phyloP scores from a whole-genome alignment of 768 basidiomycete genomes.

The Crassisporium funariophilum region DNA sequence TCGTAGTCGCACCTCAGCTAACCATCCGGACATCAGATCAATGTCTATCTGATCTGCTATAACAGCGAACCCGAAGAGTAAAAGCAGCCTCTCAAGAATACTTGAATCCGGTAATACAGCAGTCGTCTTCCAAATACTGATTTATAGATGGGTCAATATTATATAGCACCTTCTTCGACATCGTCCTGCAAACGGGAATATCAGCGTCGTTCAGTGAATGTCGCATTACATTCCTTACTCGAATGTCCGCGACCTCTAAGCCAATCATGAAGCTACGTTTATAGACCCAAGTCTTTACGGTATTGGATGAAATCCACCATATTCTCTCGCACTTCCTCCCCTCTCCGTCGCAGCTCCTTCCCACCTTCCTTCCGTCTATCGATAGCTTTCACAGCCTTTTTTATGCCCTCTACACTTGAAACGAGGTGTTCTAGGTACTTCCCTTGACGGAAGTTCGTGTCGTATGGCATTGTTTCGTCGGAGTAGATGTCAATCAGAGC shows the following conservation, averaged over 20 bases:
- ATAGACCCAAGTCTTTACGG: slow-evolving; percentile 53
- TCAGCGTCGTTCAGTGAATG: too few relatives aligned
- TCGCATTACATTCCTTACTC: too few relatives aligned
- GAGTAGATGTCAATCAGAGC: slow-evolving; percentile 93
- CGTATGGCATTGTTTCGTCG: slow-evolving; percentile 80
- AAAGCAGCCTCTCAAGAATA: too few relatives aligned
- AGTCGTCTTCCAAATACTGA: too few relatives aligned
- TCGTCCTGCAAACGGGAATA: too few relatives aligned
- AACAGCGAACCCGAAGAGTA: too few relatives aligned
- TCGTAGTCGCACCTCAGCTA: too few relatives aligned
- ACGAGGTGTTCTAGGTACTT: slow-evolving; percentile 56
- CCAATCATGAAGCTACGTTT: slow-evolving; percentile 4
- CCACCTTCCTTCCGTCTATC: slow-evolving; percentile 70
- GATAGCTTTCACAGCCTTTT: slow-evolving; percentile 62
- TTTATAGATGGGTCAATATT: too few relatives aligned
- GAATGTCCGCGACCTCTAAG: neutral
- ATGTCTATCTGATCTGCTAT: too few relatives aligned
- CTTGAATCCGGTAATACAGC: too few relatives aligned
- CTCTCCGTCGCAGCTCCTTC: slow-evolving; percentile 63
- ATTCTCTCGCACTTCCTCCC: slow-evolving; percentile 79
- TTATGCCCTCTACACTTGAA: slow-evolving; percentile 63
- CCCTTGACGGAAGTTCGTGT: slow-evolving; percentile 75
- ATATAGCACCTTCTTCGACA: too few relatives aligned
- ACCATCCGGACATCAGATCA: too few relatives aligned
- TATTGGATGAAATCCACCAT: slow-evolving; percentile 77